Evolutionary conservation across 2,329 filamentous ascomycete genomes (phyloP).

Genomic region (Sarocladiaceae sp.): DNA sequence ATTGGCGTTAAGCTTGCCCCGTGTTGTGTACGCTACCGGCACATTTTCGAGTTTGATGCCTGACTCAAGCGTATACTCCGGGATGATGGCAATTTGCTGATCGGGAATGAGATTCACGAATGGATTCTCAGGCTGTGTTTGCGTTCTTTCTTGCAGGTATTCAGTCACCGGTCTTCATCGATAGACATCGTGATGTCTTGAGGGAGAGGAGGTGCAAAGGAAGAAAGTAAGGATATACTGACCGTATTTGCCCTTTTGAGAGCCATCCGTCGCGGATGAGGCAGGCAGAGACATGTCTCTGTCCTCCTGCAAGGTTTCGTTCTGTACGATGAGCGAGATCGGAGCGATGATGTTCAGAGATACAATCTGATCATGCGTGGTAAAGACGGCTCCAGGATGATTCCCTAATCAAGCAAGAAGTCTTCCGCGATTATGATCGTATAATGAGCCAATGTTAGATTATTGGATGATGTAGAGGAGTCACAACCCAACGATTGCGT

Average conservation of each 20-base stretch:
- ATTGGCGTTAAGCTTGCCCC: slow-evolving; percentile 52
- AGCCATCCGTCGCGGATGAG: background rate
- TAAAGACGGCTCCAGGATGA: too few relatives aligned
- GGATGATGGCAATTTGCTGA: slow-evolving; percentile 80
- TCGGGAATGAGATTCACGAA: slow-evolving; percentile 81
- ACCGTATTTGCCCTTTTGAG: slow-evolving; percentile 15
- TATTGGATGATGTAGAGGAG: background rate
- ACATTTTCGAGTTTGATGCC: slow-evolving; percentile 76
- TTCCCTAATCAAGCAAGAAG: too few relatives aligned
- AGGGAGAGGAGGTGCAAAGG: slow-evolving; percentile 8
- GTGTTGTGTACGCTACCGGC: slow-evolving; percentile 61
- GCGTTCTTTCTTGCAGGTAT: slow-evolving; percentile 59
- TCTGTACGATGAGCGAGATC: background rate
- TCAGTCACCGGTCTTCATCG: slow-evolving; percentile 50
- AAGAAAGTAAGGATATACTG: slow-evolving; percentile 12
- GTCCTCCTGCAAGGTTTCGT: background rate
- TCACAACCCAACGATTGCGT: background rate
- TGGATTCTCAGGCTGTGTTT: slow-evolving; percentile 80
- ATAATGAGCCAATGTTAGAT: too few relatives aligned
- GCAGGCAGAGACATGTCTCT: slow-evolving; percentile 3
- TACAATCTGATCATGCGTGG: too few relatives aligned
- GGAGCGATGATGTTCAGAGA: background rate
- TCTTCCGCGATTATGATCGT: too few relatives aligned
- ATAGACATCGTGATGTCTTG: too few relatives aligned
- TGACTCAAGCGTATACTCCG: slow-evolving; percentile 87